Conservation (phyloP, 805 yeast genomes). For the Pichia californica region DNA sequence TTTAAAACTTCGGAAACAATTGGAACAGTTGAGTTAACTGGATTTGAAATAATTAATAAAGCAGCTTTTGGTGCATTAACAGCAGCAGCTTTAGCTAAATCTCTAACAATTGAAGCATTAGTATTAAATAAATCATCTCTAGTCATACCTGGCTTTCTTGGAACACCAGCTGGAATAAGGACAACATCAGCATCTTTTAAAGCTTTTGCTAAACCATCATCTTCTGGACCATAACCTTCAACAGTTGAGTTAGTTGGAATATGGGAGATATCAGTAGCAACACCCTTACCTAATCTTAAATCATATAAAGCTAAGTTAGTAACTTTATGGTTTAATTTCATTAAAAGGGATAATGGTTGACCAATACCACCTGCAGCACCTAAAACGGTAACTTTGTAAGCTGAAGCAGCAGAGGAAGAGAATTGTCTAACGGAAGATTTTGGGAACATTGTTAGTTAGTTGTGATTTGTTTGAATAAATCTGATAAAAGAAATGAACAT, state of each 20-base stretch:
- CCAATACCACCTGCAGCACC: conserved; percentile 97
- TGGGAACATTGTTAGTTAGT: conserved; percentile 39
- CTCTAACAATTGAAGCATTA: conserved; percentile 92
- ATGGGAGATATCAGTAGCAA: conserved; percentile 93
- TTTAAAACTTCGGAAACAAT: conserved; percentile 90
- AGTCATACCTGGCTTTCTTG: conserved; percentile 98
- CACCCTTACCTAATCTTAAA: conserved; percentile 91
- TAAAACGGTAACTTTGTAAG: conserved; percentile 73
- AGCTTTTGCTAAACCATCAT: conserved; percentile 59
- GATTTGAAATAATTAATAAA: conserved; percentile 80
- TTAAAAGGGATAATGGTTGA: conserved; percentile 73
- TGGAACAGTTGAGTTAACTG: conserved; percentile 96
- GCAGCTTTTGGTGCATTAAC: conserved; percentile 81
- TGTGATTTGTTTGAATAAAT: neutral
- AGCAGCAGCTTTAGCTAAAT: conserved; percentile 81
- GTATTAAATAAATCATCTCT: conserved; percentile 96
- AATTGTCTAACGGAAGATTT: conserved; percentile 46
- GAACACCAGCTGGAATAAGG: conserved; percentile 95
- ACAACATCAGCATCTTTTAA: conserved; percentile 77
- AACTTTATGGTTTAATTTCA: conserved; percentile 85
- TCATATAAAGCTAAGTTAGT: conserved; percentile 84
- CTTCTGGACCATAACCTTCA: conserved; percentile 78
- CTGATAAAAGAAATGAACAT: neutral
- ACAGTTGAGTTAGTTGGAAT: conserved; percentile 89
- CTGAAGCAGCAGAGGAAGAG: conserved; percentile 57